Evolutionary conservation across 2,329 filamentous ascomycete species (phyloP).

Genomic region (Cryphonectria parasitica): DNA sequence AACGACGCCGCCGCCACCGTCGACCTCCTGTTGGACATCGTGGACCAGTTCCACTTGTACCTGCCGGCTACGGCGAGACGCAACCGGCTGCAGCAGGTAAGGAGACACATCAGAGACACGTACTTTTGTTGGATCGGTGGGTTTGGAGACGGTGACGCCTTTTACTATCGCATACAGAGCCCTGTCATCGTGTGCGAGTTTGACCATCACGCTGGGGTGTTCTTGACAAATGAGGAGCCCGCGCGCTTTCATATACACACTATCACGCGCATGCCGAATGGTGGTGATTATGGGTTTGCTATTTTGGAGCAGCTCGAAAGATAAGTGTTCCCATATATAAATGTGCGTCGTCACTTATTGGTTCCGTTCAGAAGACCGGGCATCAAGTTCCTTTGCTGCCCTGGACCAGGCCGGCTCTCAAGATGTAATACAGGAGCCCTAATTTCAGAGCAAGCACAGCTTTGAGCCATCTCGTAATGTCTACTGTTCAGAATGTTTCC

Average conservation of each 20-base stretch:
- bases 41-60: conserved; percentile 70
- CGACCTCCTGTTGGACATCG: conserved; percentile 58
- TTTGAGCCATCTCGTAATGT: background rate
- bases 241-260: conserved; percentile 4
- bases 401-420: background rate
- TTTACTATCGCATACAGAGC: conserved; percentile 79
- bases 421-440: background rate
- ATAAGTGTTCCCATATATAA: background rate
- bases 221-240: background rate
- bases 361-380: background rate
- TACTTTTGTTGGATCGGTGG: conserved; percentile 82
- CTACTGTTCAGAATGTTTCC: background rate
- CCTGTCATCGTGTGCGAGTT: conserved; percentile 71
- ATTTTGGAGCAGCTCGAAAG: background rate
- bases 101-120: conserved; percentile 66
- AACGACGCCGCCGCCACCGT: conserved; percentile 43
- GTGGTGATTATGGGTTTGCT: background rate
- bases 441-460: background rate
- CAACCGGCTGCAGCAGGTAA: conserved; percentile 58
- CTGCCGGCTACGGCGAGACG: conserved; percentile 61
- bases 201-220: background rate
- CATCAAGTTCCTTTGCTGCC: background rate
- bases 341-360: background rate
- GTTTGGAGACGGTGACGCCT: conserved; percentile 67
- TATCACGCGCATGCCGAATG: background rate